Evolutionary conservation across 768 basidiomycete genomes (phyloP).

Genomic region (Lactifluus subvellereus): DNA sequence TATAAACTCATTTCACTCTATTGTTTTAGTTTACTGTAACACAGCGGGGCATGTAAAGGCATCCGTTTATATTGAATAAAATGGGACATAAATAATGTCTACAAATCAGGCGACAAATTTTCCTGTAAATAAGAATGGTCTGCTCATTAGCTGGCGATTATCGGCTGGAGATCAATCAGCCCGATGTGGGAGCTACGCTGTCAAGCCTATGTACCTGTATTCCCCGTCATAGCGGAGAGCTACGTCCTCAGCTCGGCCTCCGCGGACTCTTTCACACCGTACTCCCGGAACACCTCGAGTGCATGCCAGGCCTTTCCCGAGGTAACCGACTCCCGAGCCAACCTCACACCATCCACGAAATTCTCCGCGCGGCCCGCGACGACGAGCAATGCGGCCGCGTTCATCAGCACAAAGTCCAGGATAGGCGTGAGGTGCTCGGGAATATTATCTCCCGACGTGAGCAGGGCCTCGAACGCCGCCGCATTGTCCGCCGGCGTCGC

Average conservation of each 20-base stretch:
- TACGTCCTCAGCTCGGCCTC: background rate
- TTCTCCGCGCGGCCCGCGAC: slow-evolving; percentile 70
- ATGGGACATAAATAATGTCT: too few species aligned
- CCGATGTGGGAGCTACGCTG: too few species aligned
- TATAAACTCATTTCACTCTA: too few species aligned
- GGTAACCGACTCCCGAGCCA: slow-evolving; percentile 57
- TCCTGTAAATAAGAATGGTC: too few species aligned
- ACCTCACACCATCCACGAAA: slow-evolving; percentile 62
- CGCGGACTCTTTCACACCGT: slow-evolving; percentile 2
- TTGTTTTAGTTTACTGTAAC: too few species aligned
- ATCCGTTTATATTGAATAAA: too few species aligned
- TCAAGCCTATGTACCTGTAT: background rate
- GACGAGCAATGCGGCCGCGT: slow-evolving; percentile 82
- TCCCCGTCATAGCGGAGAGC: background rate
- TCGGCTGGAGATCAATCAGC: too few species aligned
- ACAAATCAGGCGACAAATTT: too few species aligned
- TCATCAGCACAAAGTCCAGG: slow-evolving; percentile 83
- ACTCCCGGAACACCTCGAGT: slow-evolving; percentile 16
- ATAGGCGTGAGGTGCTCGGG: slow-evolving; percentile 57
- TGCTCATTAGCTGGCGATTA: too few species aligned
- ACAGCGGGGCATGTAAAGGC: too few species aligned
- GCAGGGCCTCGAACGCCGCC: slow-evolving; percentile 55
- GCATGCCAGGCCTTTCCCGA: slow-evolving; percentile 45
- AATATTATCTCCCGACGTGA: slow-evolving; percentile 52
- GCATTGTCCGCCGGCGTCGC: slow-evolving; percentile 80